A percentile compares a stretch with the other conserved stretches of the same genome.
Conservation (phyloP, 2,329 filamentous ascomycete genomes). For the Venturia nashicola region DNA sequence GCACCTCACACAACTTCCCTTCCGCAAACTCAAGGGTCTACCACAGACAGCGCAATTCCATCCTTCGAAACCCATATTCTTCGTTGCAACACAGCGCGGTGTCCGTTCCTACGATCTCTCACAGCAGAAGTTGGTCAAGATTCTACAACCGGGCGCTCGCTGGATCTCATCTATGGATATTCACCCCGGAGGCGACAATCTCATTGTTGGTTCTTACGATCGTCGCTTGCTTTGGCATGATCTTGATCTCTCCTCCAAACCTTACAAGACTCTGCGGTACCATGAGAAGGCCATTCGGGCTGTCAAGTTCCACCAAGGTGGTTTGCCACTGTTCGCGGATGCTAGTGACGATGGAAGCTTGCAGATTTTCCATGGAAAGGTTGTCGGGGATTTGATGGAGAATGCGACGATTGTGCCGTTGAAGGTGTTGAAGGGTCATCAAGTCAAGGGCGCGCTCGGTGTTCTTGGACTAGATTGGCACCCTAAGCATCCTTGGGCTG, state of each 20-base stretch:
- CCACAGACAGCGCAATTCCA: slow-evolving; percentile 93
- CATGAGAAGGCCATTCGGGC: slow-evolving; percentile 83
- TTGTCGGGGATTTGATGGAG: slow-evolving; percentile 88
- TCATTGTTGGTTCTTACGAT: slow-evolving; percentile 92
- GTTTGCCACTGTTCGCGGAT: slow-evolving; percentile 79
- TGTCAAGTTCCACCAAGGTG: slow-evolving; percentile 72
- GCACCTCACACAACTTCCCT: slow-evolving; percentile 88
- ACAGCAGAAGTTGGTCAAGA: slow-evolving; percentile 82
- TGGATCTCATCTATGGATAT: slow-evolving; percentile 94
- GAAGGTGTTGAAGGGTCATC: slow-evolving; percentile 86
- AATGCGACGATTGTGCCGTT: slow-evolving; percentile 93
- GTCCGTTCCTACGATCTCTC: slow-evolving; percentile 92
- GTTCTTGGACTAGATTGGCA: slow-evolving; percentile 97
- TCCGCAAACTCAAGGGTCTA: slow-evolving; percentile 62
- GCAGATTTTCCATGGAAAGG: slow-evolving; percentile 95
- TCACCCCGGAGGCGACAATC: slow-evolving; percentile 83
- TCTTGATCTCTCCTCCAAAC: slow-evolving; percentile 75
- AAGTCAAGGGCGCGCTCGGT: slow-evolving; percentile 72
- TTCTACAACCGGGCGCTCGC: slow-evolving; percentile 81
- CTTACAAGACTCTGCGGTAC: slow-evolving; percentile 95
- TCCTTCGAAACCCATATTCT: slow-evolving; percentile 82
- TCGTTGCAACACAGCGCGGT: slow-evolving; percentile 86
- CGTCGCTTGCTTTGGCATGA: slow-evolving; percentile 93
- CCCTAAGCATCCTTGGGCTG: slow-evolving; percentile 82
- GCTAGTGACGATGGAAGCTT: slow-evolving; percentile 88